Conservation (phyloP, 257 asterid species). For the Agastache rugosa region DNA sequence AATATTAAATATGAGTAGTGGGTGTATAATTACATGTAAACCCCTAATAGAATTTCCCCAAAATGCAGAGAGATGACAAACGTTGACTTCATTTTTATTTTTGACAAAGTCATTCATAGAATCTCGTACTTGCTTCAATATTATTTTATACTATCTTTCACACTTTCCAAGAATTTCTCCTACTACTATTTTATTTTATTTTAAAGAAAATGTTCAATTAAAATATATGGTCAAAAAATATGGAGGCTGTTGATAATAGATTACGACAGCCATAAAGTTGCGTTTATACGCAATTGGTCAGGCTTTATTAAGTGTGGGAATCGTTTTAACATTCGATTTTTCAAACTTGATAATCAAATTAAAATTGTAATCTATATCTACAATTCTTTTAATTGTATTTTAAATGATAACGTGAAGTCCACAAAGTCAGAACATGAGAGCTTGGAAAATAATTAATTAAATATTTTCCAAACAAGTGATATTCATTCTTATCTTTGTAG, state of each 20-base stretch:
- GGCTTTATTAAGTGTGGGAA: conserved; percentile 27
- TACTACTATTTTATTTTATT: background rate
- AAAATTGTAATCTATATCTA: background rate
- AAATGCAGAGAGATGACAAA: conserved; percentile 6
- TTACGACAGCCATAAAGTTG: conserved; percentile 15
- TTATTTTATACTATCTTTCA: no score
- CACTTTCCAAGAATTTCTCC: conserved; percentile 19
- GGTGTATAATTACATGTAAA: no score
- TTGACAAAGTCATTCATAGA: conserved; percentile 7
- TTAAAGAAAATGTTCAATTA: background rate
- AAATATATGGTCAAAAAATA: conserved; percentile 18
- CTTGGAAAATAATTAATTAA: background rate
- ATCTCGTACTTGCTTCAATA: background rate
- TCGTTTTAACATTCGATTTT: background rate
- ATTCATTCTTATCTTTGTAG: no score
- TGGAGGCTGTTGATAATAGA: conserved; percentile 16
- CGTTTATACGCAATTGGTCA: conserved; percentile 23
- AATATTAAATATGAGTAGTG: no score
- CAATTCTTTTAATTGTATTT: background rate
- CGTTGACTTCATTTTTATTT: conserved; percentile 29
- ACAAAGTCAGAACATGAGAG: background rate
- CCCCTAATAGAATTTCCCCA: no score
- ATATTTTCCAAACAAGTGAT: no score
- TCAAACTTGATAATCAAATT: background rate
- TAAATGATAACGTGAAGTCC: background rate